phyloP scores from a whole-genome alignment of 306 rosid species.

The Mimosa bimucronata region DNA sequence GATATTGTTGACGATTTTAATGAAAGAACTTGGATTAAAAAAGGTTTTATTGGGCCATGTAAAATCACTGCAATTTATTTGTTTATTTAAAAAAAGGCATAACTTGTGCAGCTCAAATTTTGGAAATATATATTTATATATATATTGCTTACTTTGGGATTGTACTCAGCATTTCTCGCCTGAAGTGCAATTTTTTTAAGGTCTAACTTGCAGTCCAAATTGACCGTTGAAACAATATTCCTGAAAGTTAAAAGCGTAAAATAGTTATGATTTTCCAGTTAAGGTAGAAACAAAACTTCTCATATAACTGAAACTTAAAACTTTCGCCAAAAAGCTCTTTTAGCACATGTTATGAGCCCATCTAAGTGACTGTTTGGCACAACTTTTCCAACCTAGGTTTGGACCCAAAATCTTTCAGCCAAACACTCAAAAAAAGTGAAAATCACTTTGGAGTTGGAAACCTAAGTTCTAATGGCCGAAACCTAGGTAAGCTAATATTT shows the following conservation, averaged over 20 bases:
- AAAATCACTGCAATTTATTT: not conserved
- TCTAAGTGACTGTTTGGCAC: no score
- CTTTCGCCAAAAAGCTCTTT: not conserved
- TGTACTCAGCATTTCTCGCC: slow-evolving; percentile 98
- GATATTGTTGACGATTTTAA: slow-evolving; percentile 7
- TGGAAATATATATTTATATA: no score
- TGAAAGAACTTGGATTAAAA: slow-evolving; percentile 23
- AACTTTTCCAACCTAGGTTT: no score
- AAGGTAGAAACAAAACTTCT: slow-evolving; percentile 17
- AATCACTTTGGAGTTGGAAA: no score
- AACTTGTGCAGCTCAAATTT: not conserved
- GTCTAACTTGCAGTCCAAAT: slow-evolving; percentile 93
- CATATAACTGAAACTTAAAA: no score
- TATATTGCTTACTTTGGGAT: slow-evolving; percentile 78
- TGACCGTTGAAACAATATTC: slow-evolving; percentile 93
- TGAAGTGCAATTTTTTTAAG: slow-evolving; percentile 87
- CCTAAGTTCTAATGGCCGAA: no score
- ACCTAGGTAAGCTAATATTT: no score
- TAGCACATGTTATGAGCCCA: not conserved
- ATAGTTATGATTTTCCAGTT: not conserved
- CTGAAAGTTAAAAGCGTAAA: slow-evolving; percentile 41
- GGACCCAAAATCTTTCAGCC: no score
- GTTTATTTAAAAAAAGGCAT: not conserved
- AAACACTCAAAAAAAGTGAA: no score
- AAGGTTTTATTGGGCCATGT: not conserved